A percentile compares a stretch with the other conserved stretches of the same genome.
Conservation (phyloP, 176 grass and related monocot genomes). For the Oryza glumipatula region DNA sequence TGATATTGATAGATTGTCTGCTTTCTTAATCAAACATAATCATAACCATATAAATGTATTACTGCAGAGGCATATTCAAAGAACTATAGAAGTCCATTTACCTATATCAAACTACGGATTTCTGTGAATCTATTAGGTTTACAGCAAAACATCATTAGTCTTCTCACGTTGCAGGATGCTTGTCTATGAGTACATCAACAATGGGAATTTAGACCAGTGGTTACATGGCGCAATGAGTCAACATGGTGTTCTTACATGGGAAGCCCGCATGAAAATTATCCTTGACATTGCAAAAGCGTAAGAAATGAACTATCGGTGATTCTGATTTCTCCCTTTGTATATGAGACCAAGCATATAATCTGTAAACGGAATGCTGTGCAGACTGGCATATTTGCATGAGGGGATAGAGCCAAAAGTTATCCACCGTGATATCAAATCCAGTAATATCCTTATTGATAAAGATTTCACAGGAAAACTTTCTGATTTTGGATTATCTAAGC, state of each 20-base stretch:
- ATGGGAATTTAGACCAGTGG: not conserved
- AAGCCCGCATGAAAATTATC: not conserved
- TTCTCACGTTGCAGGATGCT: slow-evolving; percentile 1
- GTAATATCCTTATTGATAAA: not conserved
- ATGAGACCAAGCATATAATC: not conserved
- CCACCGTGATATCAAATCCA: not conserved
- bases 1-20: slow-evolving; percentile 3
- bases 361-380: not conserved
- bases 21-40: slow-evolving; percentile 7
- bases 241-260: not conserved
- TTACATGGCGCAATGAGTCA: not conserved
- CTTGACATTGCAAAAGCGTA: not conserved
- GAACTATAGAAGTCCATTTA: not conserved
- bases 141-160: slow-evolving; percentile 19
- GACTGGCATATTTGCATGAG: slow-evolving; percentile 1
- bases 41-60: not conserved
- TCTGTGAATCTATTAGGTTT: slow-evolving; percentile 1
- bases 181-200: not conserved
- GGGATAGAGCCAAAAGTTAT: not conserved
- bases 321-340: not conserved
- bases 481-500: not conserved
- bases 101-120: not conserved
- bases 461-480: not conserved
- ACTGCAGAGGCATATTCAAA: not conserved
- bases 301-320: not conserved